These are phyloP conservation scores for Calonectria montana DNA, from an alignment of 2,329 filamentous ascomycete species.

Conservation along the genomic window DNA sequence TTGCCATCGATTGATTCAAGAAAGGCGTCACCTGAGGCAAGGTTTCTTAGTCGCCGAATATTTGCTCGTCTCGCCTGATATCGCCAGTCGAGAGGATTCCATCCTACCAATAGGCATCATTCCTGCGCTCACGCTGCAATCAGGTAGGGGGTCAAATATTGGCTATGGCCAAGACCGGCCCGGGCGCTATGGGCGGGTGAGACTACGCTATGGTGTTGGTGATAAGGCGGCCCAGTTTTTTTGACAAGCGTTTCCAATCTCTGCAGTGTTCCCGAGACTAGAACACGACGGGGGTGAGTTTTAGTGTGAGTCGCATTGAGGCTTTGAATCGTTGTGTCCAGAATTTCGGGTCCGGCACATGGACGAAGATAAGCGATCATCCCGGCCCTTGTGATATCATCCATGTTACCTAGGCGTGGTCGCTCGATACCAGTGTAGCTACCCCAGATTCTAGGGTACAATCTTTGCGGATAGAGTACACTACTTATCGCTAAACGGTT, in stretches of 20 bases:
- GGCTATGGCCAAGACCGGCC: background rate
- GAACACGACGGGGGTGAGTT: background rate
- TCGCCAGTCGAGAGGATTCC: background rate
- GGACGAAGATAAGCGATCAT: slow-evolving; percentile 18
- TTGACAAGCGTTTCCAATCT: background rate
- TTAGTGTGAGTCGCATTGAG: background rate
- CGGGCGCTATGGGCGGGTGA: slow-evolving; percentile 4
- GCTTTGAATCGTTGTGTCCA: background rate
- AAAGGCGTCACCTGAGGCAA: background rate
- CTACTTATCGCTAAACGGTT: background rate
- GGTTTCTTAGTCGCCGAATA: background rate
- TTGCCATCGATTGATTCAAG: background rate
- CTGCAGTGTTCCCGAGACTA: background rate
- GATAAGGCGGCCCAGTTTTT: slow-evolving; percentile 19
- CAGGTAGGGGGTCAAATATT: background rate
- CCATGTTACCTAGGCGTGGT: background rate
- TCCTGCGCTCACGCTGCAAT: background rate
- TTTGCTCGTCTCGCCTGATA: background rate
- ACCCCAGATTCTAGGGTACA: background rate
- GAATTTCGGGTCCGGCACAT: background rate
- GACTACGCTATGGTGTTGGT: background rate
- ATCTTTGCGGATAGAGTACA: background rate
- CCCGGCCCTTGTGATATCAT: slow-evolving; percentile 7
- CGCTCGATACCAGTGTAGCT: background rate
- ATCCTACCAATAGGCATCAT: background rate